These are phyloP conservation scores for Stephania japonica DNA, from an alignment of 164 flowering plant genomes.

Conservation along the genomic window DNA sequence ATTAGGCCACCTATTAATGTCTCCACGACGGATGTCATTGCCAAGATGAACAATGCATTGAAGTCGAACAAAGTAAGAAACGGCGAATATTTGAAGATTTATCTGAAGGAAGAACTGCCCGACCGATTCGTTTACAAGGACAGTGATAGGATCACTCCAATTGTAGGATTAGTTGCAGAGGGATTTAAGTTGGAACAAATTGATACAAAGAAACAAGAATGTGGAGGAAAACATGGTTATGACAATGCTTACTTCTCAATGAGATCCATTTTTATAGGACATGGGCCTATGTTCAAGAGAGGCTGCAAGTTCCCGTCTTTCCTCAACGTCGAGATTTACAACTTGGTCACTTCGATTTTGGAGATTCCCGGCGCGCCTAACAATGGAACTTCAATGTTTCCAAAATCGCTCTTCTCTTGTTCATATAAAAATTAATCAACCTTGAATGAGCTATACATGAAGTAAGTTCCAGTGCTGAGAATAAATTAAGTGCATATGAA, in stretches of 20 bases:
- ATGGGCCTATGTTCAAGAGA: slow-evolving; percentile 79
- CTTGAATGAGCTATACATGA: too few species aligned
- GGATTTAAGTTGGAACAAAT: slow-evolving; percentile 81
- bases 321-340: slow-evolving; percentile 85
- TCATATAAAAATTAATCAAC: too few species aligned
- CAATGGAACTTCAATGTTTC: slow-evolving; percentile 67
- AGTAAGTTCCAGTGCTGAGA: too few species aligned
- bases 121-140: slow-evolving; percentile 64
- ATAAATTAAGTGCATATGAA: too few species aligned
- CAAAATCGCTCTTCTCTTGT: slow-evolving; percentile 38
- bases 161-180: slow-evolving; percentile 76
- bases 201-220: slow-evolving; percentile 43
- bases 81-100: slow-evolving; percentile 61
- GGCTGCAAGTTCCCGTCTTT: slow-evolving; percentile 84
- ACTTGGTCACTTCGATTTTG: slow-evolving; percentile 66
- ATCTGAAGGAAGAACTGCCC: slow-evolving; percentile 80
- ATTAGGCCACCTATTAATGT: slow-evolving; percentile 81
- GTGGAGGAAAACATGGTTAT: slow-evolving; percentile 96
- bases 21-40: too few species aligned
- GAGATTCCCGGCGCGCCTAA: slow-evolving; percentile 66
- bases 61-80: slow-evolving; percentile 60
- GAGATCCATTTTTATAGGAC: slow-evolving; percentile 89
- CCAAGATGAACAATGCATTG: slow-evolving; percentile 73
- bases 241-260: slow-evolving; percentile 87
- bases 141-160: slow-evolving; percentile 74